Evolutionary conservation across 148 eudicot genomes (phyloP).

Genomic region (Diospyros lotus): DNA sequence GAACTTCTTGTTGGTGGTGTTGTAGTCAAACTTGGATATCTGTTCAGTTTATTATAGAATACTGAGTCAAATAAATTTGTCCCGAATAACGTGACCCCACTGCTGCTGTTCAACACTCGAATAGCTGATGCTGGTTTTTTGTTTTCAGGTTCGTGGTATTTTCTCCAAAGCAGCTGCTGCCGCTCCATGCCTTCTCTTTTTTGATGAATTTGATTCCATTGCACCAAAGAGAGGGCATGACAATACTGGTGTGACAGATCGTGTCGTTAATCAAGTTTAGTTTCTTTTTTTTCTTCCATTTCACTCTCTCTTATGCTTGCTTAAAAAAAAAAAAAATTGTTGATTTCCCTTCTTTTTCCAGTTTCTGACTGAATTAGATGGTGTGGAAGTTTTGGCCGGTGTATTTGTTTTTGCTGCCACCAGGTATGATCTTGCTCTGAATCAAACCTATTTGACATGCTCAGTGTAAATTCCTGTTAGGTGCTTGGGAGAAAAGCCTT

Average conservation of each 20-base stretch:
- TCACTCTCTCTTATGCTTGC: not conserved
- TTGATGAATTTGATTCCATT: conserved; percentile 98
- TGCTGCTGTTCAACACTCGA: not conserved
- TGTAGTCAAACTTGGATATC: no score
- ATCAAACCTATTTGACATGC: not conserved
- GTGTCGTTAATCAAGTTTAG: conserved; percentile 95
- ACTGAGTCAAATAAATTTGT: not conserved
- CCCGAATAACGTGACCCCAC: not conserved
- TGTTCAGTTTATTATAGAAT: not conserved
- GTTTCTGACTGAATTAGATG: conserved; percentile 97
- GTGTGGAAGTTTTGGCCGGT: conserved; percentile 91
- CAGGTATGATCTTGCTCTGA: conserved; percentile 38
- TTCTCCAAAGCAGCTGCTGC: conserved; percentile 97
- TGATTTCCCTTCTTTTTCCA: conserved; percentile 25
- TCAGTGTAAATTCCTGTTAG: not conserved
- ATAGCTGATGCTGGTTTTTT: conserved; percentile 5
- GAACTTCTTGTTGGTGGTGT: not conserved
- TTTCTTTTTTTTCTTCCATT: conserved; percentile 1
- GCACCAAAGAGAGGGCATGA: conserved; percentile 99
- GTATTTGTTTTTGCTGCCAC: conserved; percentile 99
- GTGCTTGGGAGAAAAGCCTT: not conserved
- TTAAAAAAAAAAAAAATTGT: not conserved
- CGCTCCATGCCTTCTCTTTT: conserved; percentile 95
- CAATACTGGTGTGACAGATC: conserved; percentile 97
- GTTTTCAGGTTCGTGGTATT: conserved; percentile 86